phyloP scores from a whole-genome alignment of 1,284 basidiomycete genomes.

The Trametes pubescens region DNA sequence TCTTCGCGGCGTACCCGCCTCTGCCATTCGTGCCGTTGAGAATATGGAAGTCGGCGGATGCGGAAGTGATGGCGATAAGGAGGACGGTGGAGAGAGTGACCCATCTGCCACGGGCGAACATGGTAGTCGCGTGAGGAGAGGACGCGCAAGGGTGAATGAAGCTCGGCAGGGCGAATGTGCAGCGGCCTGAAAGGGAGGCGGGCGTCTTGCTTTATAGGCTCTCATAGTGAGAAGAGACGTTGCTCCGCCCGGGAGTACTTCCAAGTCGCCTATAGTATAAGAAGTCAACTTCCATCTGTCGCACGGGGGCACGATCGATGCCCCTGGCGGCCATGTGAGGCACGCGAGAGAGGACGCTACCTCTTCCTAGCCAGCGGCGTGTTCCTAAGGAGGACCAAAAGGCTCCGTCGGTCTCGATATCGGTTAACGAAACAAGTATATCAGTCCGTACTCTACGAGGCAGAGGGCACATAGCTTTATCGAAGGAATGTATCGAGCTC shows the following conservation, averaged over 20 bases:
- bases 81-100: not conserved
- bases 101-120: not conserved
- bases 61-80: not conserved
- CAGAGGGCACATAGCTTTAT: too few species aligned
- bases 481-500: too few species aligned
- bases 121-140: not conserved
- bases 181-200: not conserved
- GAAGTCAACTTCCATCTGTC: not conserved
- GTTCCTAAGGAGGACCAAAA: too few species aligned
- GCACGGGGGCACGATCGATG: not conserved
- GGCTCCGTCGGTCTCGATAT: too few species aligned
- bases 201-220: not conserved
- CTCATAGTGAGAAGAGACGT: not conserved
- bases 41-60: conserved; percentile 10
- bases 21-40: conserved; percentile 12
- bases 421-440: too few species aligned
- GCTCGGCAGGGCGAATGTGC: not conserved
- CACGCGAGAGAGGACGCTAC: not conserved
- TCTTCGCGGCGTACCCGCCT: conserved; percentile 8
- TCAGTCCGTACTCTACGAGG: too few species aligned
- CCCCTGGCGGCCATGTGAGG: not conserved
- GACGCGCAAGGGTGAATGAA: not conserved
- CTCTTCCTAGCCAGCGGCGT: too few species aligned
- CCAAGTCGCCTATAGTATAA: not conserved
- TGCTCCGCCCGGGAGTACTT: not conserved